Conservation (phyloP, 805 yeast species). For the Naumovozyma castellii region DNA sequence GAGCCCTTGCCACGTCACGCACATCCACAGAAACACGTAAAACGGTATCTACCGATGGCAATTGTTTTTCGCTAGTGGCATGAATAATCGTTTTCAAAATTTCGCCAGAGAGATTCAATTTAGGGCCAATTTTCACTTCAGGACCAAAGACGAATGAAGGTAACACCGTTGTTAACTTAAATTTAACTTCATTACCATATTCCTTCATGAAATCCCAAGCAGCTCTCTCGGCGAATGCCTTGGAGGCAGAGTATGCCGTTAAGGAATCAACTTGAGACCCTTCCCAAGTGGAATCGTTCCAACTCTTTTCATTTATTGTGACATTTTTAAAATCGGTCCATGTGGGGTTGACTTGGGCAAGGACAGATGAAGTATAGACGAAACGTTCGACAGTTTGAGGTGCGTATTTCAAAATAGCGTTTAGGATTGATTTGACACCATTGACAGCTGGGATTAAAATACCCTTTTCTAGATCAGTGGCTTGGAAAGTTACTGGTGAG, state of each 20-base stretch:
- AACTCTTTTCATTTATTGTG: slow-evolving; percentile 36
- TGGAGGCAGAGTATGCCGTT: slow-evolving; percentile 49
- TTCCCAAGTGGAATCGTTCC: slow-evolving; percentile 48
- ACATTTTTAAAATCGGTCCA: slow-evolving; percentile 30
- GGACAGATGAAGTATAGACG: slow-evolving; percentile 46
- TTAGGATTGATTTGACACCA: slow-evolving; percentile 44
- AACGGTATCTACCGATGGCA: background rate
- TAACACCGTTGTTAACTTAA: slow-evolving; percentile 40
- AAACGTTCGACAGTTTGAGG: slow-evolving; percentile 38
- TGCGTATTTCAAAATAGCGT: slow-evolving; percentile 36
- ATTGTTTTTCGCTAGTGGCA: slow-evolving; percentile 14
- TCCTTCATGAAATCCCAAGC: slow-evolving; percentile 45
- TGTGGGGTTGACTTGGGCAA: slow-evolving; percentile 35
- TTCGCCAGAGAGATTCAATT: slow-evolving; percentile 38
- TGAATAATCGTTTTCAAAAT: slow-evolving; percentile 26
- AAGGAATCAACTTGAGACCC: slow-evolving; percentile 31
- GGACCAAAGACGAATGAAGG: slow-evolving; percentile 57
- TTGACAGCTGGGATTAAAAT: slow-evolving; percentile 46
- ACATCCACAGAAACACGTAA: slow-evolving; percentile 38
- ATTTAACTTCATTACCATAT: slow-evolving; percentile 27
- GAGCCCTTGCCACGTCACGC: slow-evolving; percentile 54
- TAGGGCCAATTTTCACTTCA: slow-evolving; percentile 40
- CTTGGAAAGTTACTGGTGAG: slow-evolving; percentile 43
- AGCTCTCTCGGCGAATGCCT: slow-evolving; percentile 49
- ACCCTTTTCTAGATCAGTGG: slow-evolving; percentile 38